Conservation (phyloP, 805 yeast species). For the Kodamaea hsintzibuensis region DNA sequence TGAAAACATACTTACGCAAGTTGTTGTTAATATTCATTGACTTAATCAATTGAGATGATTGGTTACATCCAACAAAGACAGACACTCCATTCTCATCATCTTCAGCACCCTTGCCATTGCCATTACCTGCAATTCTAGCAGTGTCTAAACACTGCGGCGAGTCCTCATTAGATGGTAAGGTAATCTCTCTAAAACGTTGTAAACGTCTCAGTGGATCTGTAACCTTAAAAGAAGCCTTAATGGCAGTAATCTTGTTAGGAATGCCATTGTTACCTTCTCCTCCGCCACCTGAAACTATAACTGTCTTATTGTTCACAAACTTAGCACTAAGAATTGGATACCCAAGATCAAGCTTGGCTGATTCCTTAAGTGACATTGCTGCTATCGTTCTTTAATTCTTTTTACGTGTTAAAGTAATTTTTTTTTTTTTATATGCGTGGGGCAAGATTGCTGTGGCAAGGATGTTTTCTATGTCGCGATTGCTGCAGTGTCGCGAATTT, state of each 20-base stretch:
- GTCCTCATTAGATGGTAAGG: conserved; percentile 66
- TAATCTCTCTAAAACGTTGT: conserved; percentile 63
- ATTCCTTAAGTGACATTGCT: conserved; percentile 33
- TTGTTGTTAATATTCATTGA: conserved; percentile 66
- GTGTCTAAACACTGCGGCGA: conserved; percentile 84
- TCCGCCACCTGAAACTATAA: conserved; percentile 90
- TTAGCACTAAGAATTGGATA: conserved; percentile 83
- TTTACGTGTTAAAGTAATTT: conserved; percentile 3
- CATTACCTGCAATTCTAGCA: conserved; percentile 19
- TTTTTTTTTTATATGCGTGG: not conserved
- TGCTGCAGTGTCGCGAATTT: not conserved
- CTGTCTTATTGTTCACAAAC: conserved; percentile 58
- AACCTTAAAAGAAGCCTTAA: conserved; percentile 56
- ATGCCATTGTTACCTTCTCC: conserved; percentile 92
- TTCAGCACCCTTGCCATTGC: conserved; percentile 8
- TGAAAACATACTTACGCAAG: conserved; percentile 63
- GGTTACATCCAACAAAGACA: conserved; percentile 77
- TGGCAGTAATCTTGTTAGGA: conserved; percentile 75
- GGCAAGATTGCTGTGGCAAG: not conserved
- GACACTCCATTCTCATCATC: conserved; percentile 39
- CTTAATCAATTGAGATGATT: conserved; percentile 54
- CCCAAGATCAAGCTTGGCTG: conserved; percentile 47
- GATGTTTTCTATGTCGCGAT: not conserved
- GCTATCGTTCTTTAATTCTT: not conserved
- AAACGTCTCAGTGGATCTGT: conserved; percentile 41